Conservation (phyloP, 805 yeast genomes). For the Candida oleophila region DNA sequence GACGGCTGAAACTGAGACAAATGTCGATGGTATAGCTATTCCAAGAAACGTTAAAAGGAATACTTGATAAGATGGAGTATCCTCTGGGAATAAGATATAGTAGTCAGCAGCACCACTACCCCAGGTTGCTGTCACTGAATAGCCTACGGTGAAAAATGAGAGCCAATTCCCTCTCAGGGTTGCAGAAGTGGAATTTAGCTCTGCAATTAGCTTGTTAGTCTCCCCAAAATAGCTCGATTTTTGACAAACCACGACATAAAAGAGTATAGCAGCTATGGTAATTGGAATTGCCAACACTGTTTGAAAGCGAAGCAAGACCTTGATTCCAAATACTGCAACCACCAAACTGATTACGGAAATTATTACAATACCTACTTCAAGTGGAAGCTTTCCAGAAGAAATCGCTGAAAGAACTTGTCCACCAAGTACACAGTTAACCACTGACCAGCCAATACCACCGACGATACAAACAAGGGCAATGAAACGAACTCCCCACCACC, state of each 20-base stretch:
- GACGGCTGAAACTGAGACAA: conserved; percentile 31
- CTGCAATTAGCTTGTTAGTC: conserved; percentile 20
- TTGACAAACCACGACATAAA: conserved; percentile 31
- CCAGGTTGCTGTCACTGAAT: conserved; percentile 37
- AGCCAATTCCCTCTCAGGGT: conserved; percentile 32
- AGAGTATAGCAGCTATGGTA: conserved; percentile 26
- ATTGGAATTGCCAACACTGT: conserved; percentile 28
- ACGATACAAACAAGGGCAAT: conserved; percentile 29
- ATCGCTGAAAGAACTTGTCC: conserved; percentile 32
- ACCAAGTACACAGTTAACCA: conserved; percentile 37
- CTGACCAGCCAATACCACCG: conserved; percentile 38
- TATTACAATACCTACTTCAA: conserved; percentile 31
- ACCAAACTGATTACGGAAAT: conserved; percentile 25
- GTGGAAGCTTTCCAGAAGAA: conserved; percentile 18
- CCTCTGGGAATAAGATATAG: conserved; percentile 31
- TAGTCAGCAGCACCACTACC: conserved; percentile 36
- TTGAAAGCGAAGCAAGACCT: conserved; percentile 28
- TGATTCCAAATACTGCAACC: conserved; percentile 33
- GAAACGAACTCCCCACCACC: conserved; percentile 34
- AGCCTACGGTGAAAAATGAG: conserved; percentile 34
- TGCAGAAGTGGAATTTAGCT: conserved; percentile 10
- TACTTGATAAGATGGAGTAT: conserved; percentile 23
- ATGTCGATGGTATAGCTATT: conserved; percentile 30
- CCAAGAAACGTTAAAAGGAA: conserved; percentile 28
- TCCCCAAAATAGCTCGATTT: conserved; percentile 17